Conservation (phyloP, 106 monocot species). For the Posidonia australis region DNA sequence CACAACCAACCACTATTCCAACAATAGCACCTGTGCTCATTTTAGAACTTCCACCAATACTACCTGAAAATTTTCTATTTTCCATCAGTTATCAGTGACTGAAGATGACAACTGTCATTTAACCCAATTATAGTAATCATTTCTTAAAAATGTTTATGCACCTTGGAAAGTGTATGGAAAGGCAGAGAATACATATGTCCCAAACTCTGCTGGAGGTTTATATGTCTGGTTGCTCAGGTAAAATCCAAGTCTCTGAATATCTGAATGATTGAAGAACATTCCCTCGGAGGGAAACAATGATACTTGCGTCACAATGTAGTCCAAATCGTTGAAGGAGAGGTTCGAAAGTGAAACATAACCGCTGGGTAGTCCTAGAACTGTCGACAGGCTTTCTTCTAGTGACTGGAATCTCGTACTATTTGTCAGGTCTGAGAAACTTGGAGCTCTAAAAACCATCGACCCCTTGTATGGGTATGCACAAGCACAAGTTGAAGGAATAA, state of each 20-base stretch:
- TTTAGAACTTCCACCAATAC: background rate
- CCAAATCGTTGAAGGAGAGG: conserved; percentile 17
- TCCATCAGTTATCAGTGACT: conserved; percentile 1
- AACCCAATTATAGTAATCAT: background rate
- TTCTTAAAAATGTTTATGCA: conserved; percentile 23
- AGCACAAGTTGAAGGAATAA: conserved; percentile 9
- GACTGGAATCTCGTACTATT: conserved; percentile 8
- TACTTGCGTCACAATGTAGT: conserved; percentile 38
- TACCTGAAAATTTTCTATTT: conserved; percentile 10
- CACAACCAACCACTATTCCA: conserved; percentile 10
- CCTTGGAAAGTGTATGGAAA: conserved; percentile 18
- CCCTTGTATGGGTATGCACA: conserved; percentile 47
- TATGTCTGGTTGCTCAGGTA: conserved; percentile 46
- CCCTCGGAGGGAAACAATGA: conserved; percentile 27
- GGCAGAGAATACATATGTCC: conserved; percentile 38
- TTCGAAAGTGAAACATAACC: conserved; percentile 17
- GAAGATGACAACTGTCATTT: conserved; percentile 12
- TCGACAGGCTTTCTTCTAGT: conserved; percentile 18
- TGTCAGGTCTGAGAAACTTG: conserved; percentile 30
- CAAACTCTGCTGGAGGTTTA: conserved; percentile 27
- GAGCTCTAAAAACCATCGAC: conserved; percentile 44
- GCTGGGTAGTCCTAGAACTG: background rate
- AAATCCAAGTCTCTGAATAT: conserved; percentile 33
- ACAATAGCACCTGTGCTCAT: conserved; percentile 3
- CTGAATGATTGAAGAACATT: conserved; percentile 24